phyloP scores from a whole-genome alignment of 306 rosid genomes.

The Lotus japonicus region DNA sequence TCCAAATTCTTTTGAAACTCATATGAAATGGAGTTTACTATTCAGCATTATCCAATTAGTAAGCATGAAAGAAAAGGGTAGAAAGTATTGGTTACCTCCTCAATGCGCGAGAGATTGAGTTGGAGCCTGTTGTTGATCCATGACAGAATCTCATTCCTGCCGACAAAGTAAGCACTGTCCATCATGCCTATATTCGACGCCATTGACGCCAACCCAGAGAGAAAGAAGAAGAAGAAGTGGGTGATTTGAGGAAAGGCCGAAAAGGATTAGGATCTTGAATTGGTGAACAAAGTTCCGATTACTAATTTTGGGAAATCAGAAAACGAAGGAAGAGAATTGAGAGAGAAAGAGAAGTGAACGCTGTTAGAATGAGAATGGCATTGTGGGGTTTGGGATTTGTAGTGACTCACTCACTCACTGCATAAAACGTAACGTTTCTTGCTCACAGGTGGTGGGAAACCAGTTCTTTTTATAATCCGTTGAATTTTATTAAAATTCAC shows the following conservation, averaged over 20 bases:
- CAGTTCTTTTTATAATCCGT: not conserved
- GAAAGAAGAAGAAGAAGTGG: not conserved
- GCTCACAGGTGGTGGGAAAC: conserved; percentile 6
- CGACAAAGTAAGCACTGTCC: conserved; percentile 95
- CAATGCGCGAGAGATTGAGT: conserved; percentile 82
- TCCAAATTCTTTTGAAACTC: not conserved
- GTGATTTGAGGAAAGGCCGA: not conserved
- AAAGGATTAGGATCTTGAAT: not conserved
- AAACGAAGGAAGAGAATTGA: not conserved
- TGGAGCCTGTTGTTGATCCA: conserved; percentile 92
- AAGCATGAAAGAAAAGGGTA: not conserved
- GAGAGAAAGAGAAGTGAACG: not conserved
- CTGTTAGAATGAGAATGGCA: not conserved
- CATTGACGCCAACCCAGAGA: conserved; percentile 34
- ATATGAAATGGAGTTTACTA: not conserved
- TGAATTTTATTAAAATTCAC: not conserved
- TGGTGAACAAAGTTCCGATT: not conserved
- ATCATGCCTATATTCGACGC: conserved; percentile 87
- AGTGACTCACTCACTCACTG: not conserved
- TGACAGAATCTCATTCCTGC: conserved; percentile 84
- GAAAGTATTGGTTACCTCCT: conserved; percentile 44
- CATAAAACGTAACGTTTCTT: not conserved
- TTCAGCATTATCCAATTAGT: not conserved
- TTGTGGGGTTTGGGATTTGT: conserved; percentile 1
- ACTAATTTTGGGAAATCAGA: not conserved